These are phyloP conservation scores for Elaphomyces granulatus DNA, from an alignment of 495 filamentous ascomycete species.

Conservation along the genomic window DNA sequence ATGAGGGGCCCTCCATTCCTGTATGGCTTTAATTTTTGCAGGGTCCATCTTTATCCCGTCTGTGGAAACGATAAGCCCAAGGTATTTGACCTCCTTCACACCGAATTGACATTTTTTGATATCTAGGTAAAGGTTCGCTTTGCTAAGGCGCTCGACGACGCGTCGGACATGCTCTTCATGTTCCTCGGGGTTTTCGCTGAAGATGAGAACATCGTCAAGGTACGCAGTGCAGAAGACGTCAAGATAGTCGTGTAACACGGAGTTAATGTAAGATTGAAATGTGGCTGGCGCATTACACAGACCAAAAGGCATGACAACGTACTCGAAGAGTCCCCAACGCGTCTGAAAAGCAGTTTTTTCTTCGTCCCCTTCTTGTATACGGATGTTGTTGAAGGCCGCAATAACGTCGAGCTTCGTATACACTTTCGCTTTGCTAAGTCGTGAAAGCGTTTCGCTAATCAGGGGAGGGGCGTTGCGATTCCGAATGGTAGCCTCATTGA, in stretches of 20 bases:
- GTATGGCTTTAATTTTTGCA: constrained; percentile 10
- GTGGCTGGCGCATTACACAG: not conserved
- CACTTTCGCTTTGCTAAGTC: not conserved
- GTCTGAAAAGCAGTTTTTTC: constrained; percentile 20
- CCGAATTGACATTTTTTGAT: constrained; percentile 18
- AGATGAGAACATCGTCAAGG: constrained; percentile 25
- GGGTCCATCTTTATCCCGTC: constrained; percentile 12
- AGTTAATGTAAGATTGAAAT: not conserved
- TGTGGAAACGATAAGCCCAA: constrained; percentile 11
- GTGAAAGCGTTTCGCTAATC: too few relatives aligned
- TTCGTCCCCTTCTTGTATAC: constrained; percentile 15
- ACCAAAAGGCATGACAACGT: not conserved
- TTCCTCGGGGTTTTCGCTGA: constrained; percentile 12
- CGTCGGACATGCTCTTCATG: constrained; percentile 9
- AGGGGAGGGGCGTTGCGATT: too few relatives aligned
- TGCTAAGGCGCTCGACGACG: constrained; percentile 8
- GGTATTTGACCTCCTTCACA: constrained; percentile 9
- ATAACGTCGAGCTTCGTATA: not conserved
- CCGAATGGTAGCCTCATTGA: not conserved
- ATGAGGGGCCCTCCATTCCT: constrained; percentile 6
- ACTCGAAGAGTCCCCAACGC: constrained; percentile 11
- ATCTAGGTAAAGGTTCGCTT: constrained; percentile 6
- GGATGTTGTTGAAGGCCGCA: not conserved
- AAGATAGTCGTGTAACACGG: constrained; percentile 3
- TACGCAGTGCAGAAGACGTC: constrained; percentile 18